phyloP scores from a whole-genome alignment of 2,329 filamentous ascomycete species.

The Herpotrichia juniperi region DNA sequence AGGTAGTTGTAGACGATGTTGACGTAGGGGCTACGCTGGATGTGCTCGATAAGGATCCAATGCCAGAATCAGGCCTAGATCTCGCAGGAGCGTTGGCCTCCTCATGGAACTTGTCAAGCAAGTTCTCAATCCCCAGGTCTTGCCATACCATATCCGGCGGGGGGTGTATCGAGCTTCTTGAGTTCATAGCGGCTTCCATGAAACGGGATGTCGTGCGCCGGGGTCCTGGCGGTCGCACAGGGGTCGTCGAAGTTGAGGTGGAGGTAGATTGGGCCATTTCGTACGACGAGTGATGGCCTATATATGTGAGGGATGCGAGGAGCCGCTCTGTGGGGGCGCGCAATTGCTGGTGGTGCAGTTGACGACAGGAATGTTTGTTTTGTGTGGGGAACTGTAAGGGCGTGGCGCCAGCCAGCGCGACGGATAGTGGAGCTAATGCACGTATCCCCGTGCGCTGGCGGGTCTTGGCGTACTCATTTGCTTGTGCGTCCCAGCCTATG shows the following conservation, averaged over 20 bases:
- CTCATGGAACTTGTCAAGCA: conserved; percentile 32
- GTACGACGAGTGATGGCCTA: neutral
- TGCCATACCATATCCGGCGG: conserved; percentile 39
- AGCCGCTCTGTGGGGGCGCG: neutral
- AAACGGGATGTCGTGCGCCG: conserved; percentile 29
- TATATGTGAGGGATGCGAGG: neutral
- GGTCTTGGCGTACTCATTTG: neutral
- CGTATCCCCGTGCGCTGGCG: conserved; percentile 3
- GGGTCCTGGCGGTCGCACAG: neutral
- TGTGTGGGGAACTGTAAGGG: conserved; percentile 4
- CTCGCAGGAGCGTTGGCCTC: conserved; percentile 13
- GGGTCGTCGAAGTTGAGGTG: too few relatives aligned
- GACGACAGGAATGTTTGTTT: neutral
- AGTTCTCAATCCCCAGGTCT: conserved; percentile 27
- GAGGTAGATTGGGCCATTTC: conserved; percentile 6
- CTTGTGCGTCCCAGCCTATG: too few relatives aligned
- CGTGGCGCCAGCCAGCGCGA: neutral
- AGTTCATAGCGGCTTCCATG: conserved; percentile 39
- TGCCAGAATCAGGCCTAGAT: neutral
- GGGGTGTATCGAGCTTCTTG: conserved; percentile 31
- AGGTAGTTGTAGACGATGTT: conserved; percentile 9
- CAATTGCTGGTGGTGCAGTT: neutral
- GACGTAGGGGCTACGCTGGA: conserved; percentile 6
- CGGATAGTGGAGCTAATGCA: neutral
- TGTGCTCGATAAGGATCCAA: neutral